Evolutionary conservation across 2,329 filamentous ascomycete genomes (phyloP).

Genomic region (Coniochaeta ligniaria): DNA sequence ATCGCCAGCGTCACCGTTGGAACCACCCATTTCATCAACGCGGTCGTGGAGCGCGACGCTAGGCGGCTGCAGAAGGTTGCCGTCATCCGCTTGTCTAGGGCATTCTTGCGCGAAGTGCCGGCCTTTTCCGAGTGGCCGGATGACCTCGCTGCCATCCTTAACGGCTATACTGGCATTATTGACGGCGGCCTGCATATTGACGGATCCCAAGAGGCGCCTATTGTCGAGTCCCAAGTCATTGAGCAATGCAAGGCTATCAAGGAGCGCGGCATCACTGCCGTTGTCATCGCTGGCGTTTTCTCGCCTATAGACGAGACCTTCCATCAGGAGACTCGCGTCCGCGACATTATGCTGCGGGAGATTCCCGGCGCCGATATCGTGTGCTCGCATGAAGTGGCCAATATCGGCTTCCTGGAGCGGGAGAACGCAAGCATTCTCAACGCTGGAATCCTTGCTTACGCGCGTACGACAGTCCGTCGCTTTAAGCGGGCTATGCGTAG

Average conservation of each 20-base stretch:
- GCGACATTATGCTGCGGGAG: conserved; percentile 37
- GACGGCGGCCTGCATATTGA: conserved; percentile 31
- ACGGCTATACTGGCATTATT: conserved; percentile 37
- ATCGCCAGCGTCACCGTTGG: conserved; percentile 10
- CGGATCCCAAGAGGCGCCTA: conserved; percentile 28
- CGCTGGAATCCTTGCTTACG: conserved; percentile 39
- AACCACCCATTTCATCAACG: conserved; percentile 16
- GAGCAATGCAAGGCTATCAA: conserved; percentile 12
- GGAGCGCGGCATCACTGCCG: conserved; percentile 21
- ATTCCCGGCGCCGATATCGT: conserved; percentile 24
- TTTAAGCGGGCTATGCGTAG: conserved; percentile 36
- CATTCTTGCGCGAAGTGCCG: conserved; percentile 30
- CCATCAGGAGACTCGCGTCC: conserved; percentile 42
- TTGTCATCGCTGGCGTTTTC: conserved; percentile 52
- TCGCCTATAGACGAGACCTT: conserved; percentile 48
- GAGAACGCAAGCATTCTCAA: conserved; percentile 49
- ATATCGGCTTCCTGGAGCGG: conserved; percentile 34
- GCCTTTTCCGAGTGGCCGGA: conserved; percentile 29
- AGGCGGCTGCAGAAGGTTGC: conserved; percentile 18
- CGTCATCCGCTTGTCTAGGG: conserved; percentile 21
- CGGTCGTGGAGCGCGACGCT: conserved; percentile 14
- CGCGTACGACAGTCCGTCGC: conserved; percentile 34
- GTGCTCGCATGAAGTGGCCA: conserved; percentile 26
- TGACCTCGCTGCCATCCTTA: conserved; percentile 33
- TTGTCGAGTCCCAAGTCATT: conserved; percentile 30